Evolutionary conservation across 805 yeast species (phyloP).

Genomic region (Barnettozyma vustinii): DNA sequence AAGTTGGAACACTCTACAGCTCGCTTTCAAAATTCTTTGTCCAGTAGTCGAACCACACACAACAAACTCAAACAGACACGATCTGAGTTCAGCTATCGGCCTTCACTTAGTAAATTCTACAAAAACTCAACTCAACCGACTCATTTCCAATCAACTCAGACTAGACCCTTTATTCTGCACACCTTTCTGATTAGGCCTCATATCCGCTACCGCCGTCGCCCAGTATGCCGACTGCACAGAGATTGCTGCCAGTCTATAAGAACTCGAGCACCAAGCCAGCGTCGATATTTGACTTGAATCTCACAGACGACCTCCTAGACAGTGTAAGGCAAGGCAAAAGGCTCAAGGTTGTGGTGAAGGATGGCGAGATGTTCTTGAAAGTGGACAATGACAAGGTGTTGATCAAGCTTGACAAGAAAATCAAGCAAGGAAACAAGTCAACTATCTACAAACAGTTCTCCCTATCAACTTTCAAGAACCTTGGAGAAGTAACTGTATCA

Average conservation of each 20-base stretch:
- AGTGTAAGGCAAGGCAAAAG: constrained; percentile 11
- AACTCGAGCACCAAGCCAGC: constrained; percentile 7
- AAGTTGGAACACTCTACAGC: too few relatives aligned
- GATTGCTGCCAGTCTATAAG: constrained; percentile 13
- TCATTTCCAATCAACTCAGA: too few relatives aligned
- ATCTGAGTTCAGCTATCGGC: too few relatives aligned
- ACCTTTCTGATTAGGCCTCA: too few relatives aligned
- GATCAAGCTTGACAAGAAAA: constrained; percentile 10
- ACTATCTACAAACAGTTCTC: constrained; percentile 22
- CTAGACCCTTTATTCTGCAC: too few relatives aligned
- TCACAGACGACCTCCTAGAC: constrained; percentile 1
- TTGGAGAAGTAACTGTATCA: constrained; percentile 12
- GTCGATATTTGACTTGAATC: constrained; percentile 10
- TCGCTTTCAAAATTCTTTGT: too few relatives aligned
- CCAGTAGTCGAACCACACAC: too few relatives aligned
- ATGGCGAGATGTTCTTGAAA: constrained; percentile 17
- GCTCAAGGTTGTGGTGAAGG: constrained; percentile 18
- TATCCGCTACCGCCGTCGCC: neutral
- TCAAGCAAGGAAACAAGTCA: neutral
- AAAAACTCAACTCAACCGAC: too few relatives aligned
- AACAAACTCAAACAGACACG: too few relatives aligned
- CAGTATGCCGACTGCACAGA: constrained; percentile 8
- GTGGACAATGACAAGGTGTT: constrained; percentile 4
- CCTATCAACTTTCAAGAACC: constrained; percentile 16
- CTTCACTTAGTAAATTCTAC: too few relatives aligned